A percentile compares a stretch with the other conserved stretches of the same genome.
Evolutionary conservation across 768 basidiomycete species (phyloP).

Genomic region (Chalciporus sphaerocephalus): DNA sequence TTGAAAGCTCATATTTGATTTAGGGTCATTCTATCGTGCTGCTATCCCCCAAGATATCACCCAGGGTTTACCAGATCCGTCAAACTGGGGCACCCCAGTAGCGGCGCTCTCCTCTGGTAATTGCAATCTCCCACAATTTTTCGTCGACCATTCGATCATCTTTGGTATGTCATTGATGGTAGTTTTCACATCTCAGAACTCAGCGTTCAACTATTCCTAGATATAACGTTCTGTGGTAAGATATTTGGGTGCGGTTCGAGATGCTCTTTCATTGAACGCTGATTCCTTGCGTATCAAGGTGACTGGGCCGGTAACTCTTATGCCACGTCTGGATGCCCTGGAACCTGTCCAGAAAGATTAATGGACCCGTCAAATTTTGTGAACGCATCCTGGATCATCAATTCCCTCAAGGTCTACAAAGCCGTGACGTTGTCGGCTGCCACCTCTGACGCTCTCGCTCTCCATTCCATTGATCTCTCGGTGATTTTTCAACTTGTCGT

Average conservation of each 20-base stretch:
- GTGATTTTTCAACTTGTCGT: constrained; percentile 11
- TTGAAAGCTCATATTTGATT: constrained; percentile 3
- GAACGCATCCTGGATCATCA: constrained; percentile 80
- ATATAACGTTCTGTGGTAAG: constrained; percentile 80
- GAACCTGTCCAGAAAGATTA: constrained; percentile 59
- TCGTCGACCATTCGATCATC: constrained; percentile 67
- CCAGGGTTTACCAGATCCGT: constrained; percentile 58
- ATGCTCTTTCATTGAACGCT: constrained; percentile 2
- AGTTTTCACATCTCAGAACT: constrained; percentile 9
- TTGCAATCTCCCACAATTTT: constrained; percentile 58
- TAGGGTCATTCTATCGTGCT: constrained; percentile 81
- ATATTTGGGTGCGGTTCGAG: neutral
- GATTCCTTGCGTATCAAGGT: constrained; percentile 37
- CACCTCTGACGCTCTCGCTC: constrained; percentile 22
- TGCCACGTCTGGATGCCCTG: constrained; percentile 67
- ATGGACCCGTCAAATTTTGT: constrained; percentile 70
- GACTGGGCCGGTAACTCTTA: constrained; percentile 87
- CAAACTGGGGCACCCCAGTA: constrained; percentile 63
- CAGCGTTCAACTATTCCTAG: constrained; percentile 38
- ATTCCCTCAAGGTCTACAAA: constrained; percentile 70
- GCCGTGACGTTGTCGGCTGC: constrained; percentile 45
- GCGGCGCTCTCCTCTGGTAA: constrained; percentile 50
- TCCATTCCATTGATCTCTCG: constrained; percentile 2
- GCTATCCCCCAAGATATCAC: constrained; percentile 67
- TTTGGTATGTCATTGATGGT: constrained; percentile 50